phyloP scores from a whole-genome alignment of 352 stramenopile genomes.

The Bremia lactucae region DNA sequence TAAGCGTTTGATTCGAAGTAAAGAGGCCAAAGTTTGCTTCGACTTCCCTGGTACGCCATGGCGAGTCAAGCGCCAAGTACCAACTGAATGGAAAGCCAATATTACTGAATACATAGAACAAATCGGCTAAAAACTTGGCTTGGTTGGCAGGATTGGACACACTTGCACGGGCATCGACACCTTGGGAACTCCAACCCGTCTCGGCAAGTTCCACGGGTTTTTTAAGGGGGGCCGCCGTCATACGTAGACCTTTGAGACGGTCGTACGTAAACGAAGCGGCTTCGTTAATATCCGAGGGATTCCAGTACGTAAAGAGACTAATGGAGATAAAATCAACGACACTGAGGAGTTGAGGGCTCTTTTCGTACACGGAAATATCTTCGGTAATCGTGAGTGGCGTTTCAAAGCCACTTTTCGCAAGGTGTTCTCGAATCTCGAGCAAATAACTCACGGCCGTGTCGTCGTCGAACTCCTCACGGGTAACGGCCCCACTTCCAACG shows the following conservation, averaged over 20 bases:
- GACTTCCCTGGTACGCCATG: constrained; percentile 44
- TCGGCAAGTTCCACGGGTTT: constrained; percentile 58
- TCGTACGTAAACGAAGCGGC: constrained; percentile 36
- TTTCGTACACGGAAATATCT: constrained; percentile 55
- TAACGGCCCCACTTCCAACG: constrained; percentile 59
- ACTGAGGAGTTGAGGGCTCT: constrained; percentile 42
- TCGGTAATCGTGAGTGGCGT: constrained; percentile 61
- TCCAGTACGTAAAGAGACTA: constrained; percentile 78
- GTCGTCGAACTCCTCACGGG: constrained; percentile 42
- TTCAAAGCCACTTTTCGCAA: constrained; percentile 25
- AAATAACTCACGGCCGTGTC: constrained; percentile 44
- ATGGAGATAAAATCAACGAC: constrained; percentile 58
- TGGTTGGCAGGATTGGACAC: constrained; percentile 39
- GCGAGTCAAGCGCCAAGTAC: constrained; percentile 55
- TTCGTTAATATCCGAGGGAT: constrained; percentile 34
- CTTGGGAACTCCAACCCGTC: constrained; percentile 50
- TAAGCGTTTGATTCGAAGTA: constrained; percentile 35
- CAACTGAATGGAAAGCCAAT: constrained; percentile 57
- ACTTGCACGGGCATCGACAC: constrained; percentile 16
- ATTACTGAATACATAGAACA: constrained; percentile 36
- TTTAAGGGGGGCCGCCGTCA: constrained; percentile 24
- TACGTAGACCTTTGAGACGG: constrained; percentile 36
- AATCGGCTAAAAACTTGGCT: constrained; percentile 57
- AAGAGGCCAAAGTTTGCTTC: constrained; percentile 66
- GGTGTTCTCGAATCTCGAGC: constrained; percentile 32